Evolutionary conservation across 2,329 filamentous ascomycete species (phyloP).

Genomic region (Colletotrichum viniferum): DNA sequence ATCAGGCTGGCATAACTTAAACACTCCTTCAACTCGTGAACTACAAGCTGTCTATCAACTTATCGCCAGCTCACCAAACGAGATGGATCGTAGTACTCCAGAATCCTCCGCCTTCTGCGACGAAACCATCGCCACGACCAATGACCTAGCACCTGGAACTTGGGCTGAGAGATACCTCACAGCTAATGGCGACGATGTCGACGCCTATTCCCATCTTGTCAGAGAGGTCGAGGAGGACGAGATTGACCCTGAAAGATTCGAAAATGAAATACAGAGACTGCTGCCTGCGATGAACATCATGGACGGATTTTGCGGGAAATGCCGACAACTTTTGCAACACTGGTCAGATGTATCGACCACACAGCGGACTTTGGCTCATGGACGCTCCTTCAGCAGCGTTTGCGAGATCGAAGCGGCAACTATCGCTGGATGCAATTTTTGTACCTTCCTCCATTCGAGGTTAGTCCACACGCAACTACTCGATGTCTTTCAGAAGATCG

Average conservation of each 20-base stretch:
- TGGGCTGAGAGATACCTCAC: not conserved
- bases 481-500: not conserved
- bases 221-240: not conserved
- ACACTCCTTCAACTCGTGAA: accelerated
- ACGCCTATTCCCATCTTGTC: accelerated
- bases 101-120: accelerated
- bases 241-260: accelerated
- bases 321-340: not conserved
- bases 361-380: too few relatives aligned
- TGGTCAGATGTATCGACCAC: too few relatives aligned
- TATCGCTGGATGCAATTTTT: not conserved
- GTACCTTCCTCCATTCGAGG: accelerated
- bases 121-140: not conserved
- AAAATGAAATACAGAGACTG: not conserved
- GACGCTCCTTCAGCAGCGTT: not conserved
- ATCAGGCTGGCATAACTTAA: not conserved
- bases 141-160: accelerated
- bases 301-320: not conserved
- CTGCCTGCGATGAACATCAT: accelerated
- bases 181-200: not conserved
- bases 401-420: not conserved
- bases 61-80: not conserved
- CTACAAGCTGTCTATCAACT: not conserved
- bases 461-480: accelerated
- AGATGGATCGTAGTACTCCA: accelerated